phyloP scores from a whole-genome alignment of 805 yeast genomes.

The Candida montana region DNA sequence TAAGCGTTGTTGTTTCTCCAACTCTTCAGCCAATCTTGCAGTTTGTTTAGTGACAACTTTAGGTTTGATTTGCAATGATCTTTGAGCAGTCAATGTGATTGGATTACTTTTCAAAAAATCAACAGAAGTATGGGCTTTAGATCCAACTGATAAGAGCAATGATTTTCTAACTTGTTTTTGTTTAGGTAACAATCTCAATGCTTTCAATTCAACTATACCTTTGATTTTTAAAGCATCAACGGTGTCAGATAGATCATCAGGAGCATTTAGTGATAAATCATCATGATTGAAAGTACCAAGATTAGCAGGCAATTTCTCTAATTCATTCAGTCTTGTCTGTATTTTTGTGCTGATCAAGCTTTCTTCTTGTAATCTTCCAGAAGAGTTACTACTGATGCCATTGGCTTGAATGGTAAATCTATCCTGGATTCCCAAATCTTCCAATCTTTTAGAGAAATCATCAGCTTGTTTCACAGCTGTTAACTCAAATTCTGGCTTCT shows the following conservation, averaged over 20 bases:
- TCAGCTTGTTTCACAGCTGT: constrained; percentile 24
- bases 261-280: constrained; percentile 37
- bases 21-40: constrained; percentile 66
- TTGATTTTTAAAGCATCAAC: constrained; percentile 58
- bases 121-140: constrained; percentile 50
- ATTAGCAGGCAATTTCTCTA: constrained; percentile 65
- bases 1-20: constrained; percentile 63
- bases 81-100: constrained; percentile 57
- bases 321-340: constrained; percentile 49
- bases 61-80: constrained; percentile 62
- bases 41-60: constrained; percentile 71
- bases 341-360: constrained; percentile 48
- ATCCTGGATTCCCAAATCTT: constrained; percentile 26
- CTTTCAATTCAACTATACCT: constrained; percentile 65
- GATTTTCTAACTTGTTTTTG: constrained; percentile 67
- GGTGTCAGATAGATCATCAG: constrained; percentile 40
- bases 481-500: background rate
- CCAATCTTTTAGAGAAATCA: constrained; percentile 27
- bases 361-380: constrained; percentile 42
- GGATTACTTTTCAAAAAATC: constrained; percentile 48
- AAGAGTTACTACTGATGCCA: constrained; percentile 22
- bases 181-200: constrained; percentile 57
- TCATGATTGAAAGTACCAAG: constrained; percentile 51
- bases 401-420: constrained; percentile 16
- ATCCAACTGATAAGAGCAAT: constrained; percentile 46